Base-by-base conservation (phyloP, 495 filamentous ascomycete genomes). In the Tuber aestivum region DNA sequence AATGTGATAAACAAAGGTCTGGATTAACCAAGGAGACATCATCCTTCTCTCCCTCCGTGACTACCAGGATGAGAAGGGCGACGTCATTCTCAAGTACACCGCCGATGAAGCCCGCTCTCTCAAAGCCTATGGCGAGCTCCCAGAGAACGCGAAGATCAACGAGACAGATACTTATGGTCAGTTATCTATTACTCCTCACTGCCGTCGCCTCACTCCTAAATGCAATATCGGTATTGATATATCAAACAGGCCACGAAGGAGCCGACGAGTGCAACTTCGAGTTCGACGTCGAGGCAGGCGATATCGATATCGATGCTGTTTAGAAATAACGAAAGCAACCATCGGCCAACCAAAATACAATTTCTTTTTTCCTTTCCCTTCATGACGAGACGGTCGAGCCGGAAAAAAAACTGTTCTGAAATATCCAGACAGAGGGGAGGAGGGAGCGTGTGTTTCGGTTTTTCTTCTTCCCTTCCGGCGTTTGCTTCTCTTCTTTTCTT, bases 21-120 rank as follows among this genome's bases (percentile, higher is more conserved):
- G 93, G 93, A 98, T 97, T 89, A 98, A 97, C 88, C 93, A 97
- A 86, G 95, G 95, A 85, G 95, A 99, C 83, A 98, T 99, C 85
- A 97, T 99, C 84, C 90, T 99, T 23, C 90, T 99, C 70, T 95
- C 92, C 10, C 92, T 99, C 50, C 94, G 95, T 81, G 96, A 98
- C 86, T 99, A 97, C 86, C 95, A 99, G 85, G 95, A 97, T 85
- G 93, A 97, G 86, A 99, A 99, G 88, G 95, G 94, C 80, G 95
- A 99, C 84, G 95, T 99, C 69, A 97, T 99, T 86, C 91, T 97
- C 85, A 99, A 99, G 87, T 99, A 99, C 89, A 92, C 90, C 70
- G 94, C 95, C 86, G 95, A 99, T 81, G 95, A 99, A 89, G 95
- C 96, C 78, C 90, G 96, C 84, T 91, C 89, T 78, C 87, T 99